phyloP scores from a whole-genome alignment of 2,329 filamentous ascomycete species.

The Hypoxylon sp. region DNA sequence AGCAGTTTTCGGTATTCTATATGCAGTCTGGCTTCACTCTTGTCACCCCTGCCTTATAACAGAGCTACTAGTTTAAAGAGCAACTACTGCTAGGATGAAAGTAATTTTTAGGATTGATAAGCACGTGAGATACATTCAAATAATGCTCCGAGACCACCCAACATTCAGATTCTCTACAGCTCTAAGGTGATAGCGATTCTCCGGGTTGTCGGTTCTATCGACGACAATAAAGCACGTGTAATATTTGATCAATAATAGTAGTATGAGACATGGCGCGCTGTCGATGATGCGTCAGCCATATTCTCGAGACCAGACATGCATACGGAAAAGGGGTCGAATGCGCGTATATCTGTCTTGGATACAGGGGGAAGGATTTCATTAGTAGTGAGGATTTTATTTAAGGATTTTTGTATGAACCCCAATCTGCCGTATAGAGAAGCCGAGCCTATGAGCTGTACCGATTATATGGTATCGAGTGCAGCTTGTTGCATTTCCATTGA shows the following conservation, averaged over 20 bases:
- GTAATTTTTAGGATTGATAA: not conserved
- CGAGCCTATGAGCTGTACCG: not conserved
- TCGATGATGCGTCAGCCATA: not conserved
- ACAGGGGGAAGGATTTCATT: conserved; percentile 8
- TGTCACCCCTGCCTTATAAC: not conserved
- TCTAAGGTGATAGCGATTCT: not conserved
- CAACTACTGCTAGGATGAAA: not conserved
- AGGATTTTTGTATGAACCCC: not conserved
- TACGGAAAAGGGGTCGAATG: not conserved
- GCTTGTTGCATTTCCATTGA: not conserved
- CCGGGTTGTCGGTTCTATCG: not conserved
- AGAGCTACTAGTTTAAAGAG: not conserved
- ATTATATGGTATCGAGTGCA: not conserved
- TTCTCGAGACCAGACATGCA: not conserved
- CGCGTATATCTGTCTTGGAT: not conserved
- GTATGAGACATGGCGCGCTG: not conserved
- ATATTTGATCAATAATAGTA: not conserved
- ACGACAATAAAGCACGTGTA: not conserved
- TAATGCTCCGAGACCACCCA: not conserved
- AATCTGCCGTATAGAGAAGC: not conserved
- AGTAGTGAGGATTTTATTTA: conserved; percentile 1
- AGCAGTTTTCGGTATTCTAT: not conserved
- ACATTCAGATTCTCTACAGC: not conserved
- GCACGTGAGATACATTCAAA: not conserved
- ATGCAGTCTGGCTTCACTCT: not conserved